Conservation (phyloP, 2,329 filamentous ascomycete species). For the Aphanoascus verrucosus region DNA sequence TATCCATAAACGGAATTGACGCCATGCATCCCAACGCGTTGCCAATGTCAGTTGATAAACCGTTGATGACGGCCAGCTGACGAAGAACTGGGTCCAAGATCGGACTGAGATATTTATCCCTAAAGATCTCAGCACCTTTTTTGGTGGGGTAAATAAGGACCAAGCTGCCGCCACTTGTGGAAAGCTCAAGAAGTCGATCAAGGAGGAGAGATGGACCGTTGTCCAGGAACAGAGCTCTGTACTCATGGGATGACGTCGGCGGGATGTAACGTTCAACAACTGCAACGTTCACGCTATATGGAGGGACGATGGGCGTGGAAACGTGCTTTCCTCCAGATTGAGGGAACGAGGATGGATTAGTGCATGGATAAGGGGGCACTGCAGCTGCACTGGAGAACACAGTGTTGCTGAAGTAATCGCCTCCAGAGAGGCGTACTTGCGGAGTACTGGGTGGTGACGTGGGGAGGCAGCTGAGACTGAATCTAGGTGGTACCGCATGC, state of each 20-base stretch:
- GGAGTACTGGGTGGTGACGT: constrained; percentile 54
- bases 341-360: constrained; percentile 24
- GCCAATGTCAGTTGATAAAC: constrained; percentile 47
- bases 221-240: constrained; percentile 47
- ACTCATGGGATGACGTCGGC: constrained; percentile 49
- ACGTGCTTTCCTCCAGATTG: constrained; percentile 26
- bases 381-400: constrained; percentile 53
- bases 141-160: constrained; percentile 54
- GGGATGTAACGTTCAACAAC: constrained; percentile 57
- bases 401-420: constrained; percentile 53
- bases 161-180: constrained; percentile 46
- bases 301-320: constrained; percentile 49
- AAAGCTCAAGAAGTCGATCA: constrained; percentile 51
- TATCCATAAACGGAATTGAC: constrained; percentile 44
- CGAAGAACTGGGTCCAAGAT: constrained; percentile 52
- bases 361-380: constrained; percentile 43
- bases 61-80: constrained; percentile 48
- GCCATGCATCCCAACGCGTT: constrained; percentile 45
- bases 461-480: constrained; percentile 51
- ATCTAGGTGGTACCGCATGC: constrained; percentile 52
- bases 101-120: constrained; percentile 49
- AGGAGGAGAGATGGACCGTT: constrained; percentile 48
- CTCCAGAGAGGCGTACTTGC: constrained; percentile 36
- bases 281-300: constrained; percentile 49
- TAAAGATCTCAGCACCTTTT: constrained; percentile 48